Base-by-base conservation (phyloP, 345 rosid genomes). In the Geranium rotundifolium region DNA sequence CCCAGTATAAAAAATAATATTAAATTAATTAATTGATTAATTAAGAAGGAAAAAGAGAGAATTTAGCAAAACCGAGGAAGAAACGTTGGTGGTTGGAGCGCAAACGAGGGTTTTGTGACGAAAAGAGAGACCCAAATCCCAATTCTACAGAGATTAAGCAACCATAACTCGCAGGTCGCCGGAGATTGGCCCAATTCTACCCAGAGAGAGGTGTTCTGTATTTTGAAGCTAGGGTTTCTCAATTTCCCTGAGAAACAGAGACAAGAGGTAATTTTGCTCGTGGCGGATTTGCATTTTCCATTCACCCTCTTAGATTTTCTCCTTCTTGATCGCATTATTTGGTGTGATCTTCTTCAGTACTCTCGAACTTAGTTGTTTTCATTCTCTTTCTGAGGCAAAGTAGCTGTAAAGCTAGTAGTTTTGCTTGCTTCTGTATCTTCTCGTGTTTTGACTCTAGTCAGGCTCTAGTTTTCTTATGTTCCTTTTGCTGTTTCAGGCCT, bases 51-150 rank as follows among this genome's bases (percentile, higher is more conserved):
- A 37, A 37, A 10, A 37, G 46, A 37, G 46, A 37, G 46, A 37
- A 37, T 46, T 9, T 46, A 46, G 52, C 52, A 37, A 49, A 23
- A 66, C n/a, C 70, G 64, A 69, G 66, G 71, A 73, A 69, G 71
- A 65, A 78, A 70, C 70, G 65, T 58, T 58, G 59, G 66, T 72
- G 79, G 69, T 72, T 71, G 72, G 66, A 20, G 61, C 62, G 54
- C 54, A 29, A 66, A 56, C 50, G 78, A 68, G 65, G 71, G 71
- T 74, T 77, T 74, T 69, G 68, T 37, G 63, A 5, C 17, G 58
- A 49, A 23, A 23, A 23, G 27, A 23, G 27, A 23, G 27, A 23
- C 27, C 27, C 27, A 23, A 23, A 23, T 23, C 27, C 27, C 27
- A 23, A 56, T 61, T 57, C 56, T 62, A 50, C 67, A 58, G 69